Conservation (phyloP, 1,284 basidiomycete genomes). For the Chondrostereum purpureum region DNA sequence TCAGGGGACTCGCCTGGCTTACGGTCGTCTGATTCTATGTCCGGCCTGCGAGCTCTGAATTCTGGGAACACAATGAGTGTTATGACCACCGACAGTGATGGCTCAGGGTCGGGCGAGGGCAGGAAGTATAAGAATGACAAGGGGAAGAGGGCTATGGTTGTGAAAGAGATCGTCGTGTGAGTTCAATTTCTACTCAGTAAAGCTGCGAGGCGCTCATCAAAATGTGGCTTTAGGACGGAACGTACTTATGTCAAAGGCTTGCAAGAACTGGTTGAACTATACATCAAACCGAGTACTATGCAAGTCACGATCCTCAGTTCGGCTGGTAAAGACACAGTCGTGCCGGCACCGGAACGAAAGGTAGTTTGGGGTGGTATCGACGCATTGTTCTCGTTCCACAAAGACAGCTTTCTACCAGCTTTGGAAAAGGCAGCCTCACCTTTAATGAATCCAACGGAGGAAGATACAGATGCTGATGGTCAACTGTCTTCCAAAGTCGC, state of each 20-base stretch:
- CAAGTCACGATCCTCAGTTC: conserved; percentile 64
- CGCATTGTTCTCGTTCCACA: conserved; percentile 86
- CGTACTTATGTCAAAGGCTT: conserved; percentile 91
- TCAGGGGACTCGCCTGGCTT: conserved; percentile 39
- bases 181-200: conserved; percentile 25
- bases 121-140: conserved; percentile 87
- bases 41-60: conserved; percentile 49
- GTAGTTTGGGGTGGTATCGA: conserved; percentile 93
- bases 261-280: conserved; percentile 91
- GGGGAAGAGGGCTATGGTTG: conserved; percentile 69
- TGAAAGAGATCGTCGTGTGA: conserved; percentile 83
- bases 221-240: conserved; percentile 66
- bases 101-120: conserved; percentile 53
- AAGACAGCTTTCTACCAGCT: conserved; percentile 86
- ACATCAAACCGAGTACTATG: conserved; percentile 81
- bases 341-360: conserved; percentile 85
- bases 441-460: conserved; percentile 44
- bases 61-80: conserved; percentile 64
- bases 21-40: conserved; percentile 55
- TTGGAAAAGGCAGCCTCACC: conserved; percentile 72
- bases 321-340: conserved; percentile 74
- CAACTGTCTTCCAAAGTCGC: conserved; percentile 71
- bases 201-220: conserved; percentile 8
- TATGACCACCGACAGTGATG: conserved; percentile 62
- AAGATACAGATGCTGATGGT: conserved; percentile 63